These are phyloP conservation scores for Myotisia sp. DNA, from an alignment of 2,329 filamentous ascomycete species.

Conservation along the genomic window DNA sequence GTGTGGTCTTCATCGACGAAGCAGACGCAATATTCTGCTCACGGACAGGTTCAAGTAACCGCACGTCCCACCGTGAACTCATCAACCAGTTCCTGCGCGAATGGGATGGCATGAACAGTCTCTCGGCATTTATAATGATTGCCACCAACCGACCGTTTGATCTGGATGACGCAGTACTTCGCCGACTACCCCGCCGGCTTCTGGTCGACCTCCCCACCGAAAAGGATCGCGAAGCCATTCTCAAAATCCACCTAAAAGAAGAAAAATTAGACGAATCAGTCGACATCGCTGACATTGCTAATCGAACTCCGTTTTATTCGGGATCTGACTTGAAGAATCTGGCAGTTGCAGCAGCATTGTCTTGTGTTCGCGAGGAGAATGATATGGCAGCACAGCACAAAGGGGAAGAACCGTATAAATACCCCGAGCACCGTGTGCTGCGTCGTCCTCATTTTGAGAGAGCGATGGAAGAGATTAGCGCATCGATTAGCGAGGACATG, in stretches of 20 bases:
- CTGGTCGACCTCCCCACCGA: conserved; percentile 36
- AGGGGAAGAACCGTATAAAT: conserved; percentile 37
- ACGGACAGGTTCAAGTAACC: conserved; percentile 47
- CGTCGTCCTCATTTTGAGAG: conserved; percentile 62
- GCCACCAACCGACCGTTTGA: conserved; percentile 93
- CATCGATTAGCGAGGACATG: conserved; percentile 92
- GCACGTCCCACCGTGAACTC: conserved; percentile 66
- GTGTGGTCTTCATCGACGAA: conserved; percentile 94
- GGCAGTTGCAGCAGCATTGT: conserved; percentile 36
- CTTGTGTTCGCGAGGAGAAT: conserved; percentile 36
- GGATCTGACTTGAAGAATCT: conserved; percentile 41
- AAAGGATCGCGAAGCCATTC: conserved; percentile 32
- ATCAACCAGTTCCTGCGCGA: conserved; percentile 95
- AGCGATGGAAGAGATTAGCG: conserved; percentile 75
- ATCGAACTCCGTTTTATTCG: conserved; percentile 35
- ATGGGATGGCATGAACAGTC: conserved; percentile 81
- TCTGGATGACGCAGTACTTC: conserved; percentile 51
- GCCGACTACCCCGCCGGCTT: conserved; percentile 36
- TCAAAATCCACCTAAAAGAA: conserved; percentile 37
- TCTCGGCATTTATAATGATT: conserved; percentile 91
- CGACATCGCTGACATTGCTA: conserved; percentile 30
- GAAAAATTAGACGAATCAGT: conserved; percentile 32
- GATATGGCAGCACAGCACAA: conserved; percentile 24
- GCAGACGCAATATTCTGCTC: conserved; percentile 83
- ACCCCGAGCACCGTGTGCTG: conserved; percentile 56